These are phyloP conservation scores for Bassia scoparia DNA, from an alignment of 148 eudicot genomes.

Conservation along the genomic window DNA sequence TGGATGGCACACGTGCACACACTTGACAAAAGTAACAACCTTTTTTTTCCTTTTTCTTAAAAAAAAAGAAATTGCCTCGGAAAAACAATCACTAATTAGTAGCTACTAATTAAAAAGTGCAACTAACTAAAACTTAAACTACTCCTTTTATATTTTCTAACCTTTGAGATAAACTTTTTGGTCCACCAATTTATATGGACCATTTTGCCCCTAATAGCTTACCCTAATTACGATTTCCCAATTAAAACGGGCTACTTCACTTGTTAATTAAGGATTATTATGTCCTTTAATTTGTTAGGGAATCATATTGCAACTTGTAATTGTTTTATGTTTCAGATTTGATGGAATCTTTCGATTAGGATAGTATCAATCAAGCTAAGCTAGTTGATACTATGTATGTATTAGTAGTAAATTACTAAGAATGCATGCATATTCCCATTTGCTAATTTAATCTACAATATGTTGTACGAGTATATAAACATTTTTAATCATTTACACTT, in stretches of 20 bases:
- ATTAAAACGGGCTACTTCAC: neutral
- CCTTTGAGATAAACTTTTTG: slow-evolving; percentile 4
- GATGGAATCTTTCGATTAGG: too few relatives aligned
- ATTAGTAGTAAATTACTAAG: too few relatives aligned
- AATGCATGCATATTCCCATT: too few relatives aligned
- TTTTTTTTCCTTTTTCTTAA: neutral
- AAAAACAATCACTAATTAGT: slow-evolving; percentile 27
- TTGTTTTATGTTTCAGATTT: too few relatives aligned
- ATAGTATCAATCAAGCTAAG: too few relatives aligned
- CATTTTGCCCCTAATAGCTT: slow-evolving; percentile 1
- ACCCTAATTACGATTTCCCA: slow-evolving; percentile 1
- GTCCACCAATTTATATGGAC: neutral
- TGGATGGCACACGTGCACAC: slow-evolving; percentile 32
- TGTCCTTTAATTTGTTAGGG: neutral
- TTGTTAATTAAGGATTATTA: neutral
- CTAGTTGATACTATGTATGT: too few relatives aligned
- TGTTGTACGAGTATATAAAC: too few relatives aligned
- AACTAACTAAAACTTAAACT: slow-evolving; percentile 9
- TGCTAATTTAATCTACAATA: too few relatives aligned
- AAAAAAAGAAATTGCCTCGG: slow-evolving; percentile 16
- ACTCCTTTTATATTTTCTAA: neutral
- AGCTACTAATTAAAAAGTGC: slow-evolving; percentile 25
- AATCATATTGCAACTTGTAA: neutral
- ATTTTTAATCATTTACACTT: too few relatives aligned
- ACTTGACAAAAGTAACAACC: slow-evolving; percentile 7